Evolutionary conservation across 2,329 filamentous ascomycete genomes (phyloP).

Genomic region (Pestalotiopsis sp.): DNA sequence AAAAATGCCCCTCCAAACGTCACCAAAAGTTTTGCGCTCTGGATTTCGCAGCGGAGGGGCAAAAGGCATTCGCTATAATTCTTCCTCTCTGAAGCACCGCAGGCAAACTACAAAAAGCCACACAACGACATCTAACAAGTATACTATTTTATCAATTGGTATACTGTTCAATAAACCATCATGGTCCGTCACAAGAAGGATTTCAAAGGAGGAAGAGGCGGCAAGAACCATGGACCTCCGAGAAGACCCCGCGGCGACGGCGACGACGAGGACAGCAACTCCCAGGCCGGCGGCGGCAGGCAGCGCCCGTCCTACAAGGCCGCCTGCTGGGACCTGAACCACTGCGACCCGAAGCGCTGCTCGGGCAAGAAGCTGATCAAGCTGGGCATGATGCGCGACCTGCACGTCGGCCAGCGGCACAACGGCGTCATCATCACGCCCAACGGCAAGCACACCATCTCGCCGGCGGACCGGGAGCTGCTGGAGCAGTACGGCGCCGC

Average conservation of each 20-base stretch:
- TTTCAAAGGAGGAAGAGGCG: constrained; percentile 67
- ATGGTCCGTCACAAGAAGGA: constrained; percentile 99
- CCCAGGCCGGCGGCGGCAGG: constrained; percentile 34
- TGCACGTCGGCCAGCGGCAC: constrained; percentile 90
- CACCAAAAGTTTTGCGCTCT: neutral
- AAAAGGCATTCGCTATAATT: neutral
- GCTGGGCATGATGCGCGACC: constrained; percentile 88
- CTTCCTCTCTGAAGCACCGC: neutral
- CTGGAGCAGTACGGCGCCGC: constrained; percentile 90
- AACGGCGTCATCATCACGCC: constrained; percentile 92
- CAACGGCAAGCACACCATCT: constrained; percentile 85
- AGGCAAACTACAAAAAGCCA: neutral
- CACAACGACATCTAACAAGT: neutral
- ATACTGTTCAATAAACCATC: neutral
- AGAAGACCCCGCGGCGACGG: constrained; percentile 52
- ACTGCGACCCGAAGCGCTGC: constrained; percentile 96
- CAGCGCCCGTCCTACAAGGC: constrained; percentile 73
- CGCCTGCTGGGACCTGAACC: constrained; percentile 95
- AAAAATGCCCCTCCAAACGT: constrained; percentile 8
- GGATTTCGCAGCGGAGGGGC: neutral
- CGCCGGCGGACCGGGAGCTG: constrained; percentile 78
- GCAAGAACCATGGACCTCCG: constrained; percentile 66
- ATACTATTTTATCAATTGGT: neutral
- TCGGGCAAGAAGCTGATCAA: constrained; percentile 94
- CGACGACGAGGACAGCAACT: constrained; percentile 34